Percentiles rank a stretch among this genome's conserved stretches.
Evolutionary conservation across 768 basidiomycete genomes (phyloP).

Genomic region (Tricholoma furcatifolium): DNA sequence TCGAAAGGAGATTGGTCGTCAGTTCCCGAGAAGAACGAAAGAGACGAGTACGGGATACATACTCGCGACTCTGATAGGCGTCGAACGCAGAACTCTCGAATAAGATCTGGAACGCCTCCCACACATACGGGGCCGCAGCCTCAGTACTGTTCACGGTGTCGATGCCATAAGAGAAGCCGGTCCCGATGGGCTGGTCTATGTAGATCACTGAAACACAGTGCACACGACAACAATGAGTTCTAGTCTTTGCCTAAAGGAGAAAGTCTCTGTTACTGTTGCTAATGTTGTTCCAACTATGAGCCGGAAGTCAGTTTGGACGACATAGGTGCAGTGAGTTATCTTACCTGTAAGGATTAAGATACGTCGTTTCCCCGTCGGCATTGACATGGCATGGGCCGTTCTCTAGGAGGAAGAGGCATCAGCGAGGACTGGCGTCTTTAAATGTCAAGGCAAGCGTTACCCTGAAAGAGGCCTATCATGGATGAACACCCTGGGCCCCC

Average conservation of each 20-base stretch:
- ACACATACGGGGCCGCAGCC: slow-evolving; percentile 55
- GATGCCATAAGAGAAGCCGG: slow-evolving; percentile 61
- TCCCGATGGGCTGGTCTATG: slow-evolving; percentile 68
- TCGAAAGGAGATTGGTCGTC: slow-evolving; percentile 17
- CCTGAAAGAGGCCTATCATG: slow-evolving; percentile 68
- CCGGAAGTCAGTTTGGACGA: neutral
- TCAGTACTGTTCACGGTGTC: slow-evolving; percentile 58
- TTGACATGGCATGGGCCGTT: slow-evolving; percentile 65
- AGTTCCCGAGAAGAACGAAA: neutral
- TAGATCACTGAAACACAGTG: slow-evolving; percentile 52
- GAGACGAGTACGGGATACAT: slow-evolving; percentile 10
- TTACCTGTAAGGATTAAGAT: slow-evolving; percentile 60
- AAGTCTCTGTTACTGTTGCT: slow-evolving; percentile 54
- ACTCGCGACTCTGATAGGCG: slow-evolving; percentile 54
- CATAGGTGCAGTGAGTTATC: neutral
- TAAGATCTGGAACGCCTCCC: slow-evolving; percentile 63
- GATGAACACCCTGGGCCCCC: slow-evolving; percentile 64
- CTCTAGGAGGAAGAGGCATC: slow-evolving; percentile 32
- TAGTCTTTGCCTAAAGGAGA: neutral
- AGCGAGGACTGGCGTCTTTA: neutral
- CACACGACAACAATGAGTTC: neutral
- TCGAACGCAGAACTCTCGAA: slow-evolving; percentile 56
- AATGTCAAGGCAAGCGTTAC: slow-evolving; percentile 21
- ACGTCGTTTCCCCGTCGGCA: slow-evolving; percentile 48
- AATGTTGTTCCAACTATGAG: slow-evolving; percentile 60